Evolutionary conservation across 1,284 basidiomycete genomes (phyloP).

Genomic region (Mycena sp.): DNA sequence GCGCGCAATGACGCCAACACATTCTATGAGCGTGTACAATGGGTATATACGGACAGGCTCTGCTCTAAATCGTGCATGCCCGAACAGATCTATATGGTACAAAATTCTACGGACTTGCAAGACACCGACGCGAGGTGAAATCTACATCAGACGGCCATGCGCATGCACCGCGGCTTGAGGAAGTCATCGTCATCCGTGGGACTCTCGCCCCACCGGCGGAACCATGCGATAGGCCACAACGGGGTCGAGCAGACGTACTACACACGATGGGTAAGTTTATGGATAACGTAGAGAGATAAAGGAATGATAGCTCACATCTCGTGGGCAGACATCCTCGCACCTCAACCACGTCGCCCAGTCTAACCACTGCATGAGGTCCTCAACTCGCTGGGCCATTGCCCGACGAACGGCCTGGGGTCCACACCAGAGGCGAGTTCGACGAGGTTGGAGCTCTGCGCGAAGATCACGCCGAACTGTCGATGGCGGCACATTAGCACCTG

Average conservation of each 20-base stretch:
- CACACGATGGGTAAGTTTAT: background rate
- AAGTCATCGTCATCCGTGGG: background rate
- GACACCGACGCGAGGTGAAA: no score
- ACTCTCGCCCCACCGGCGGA: conserved; percentile 1
- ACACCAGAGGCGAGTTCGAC: background rate
- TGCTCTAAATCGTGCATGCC: no score
- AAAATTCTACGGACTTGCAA: no score
- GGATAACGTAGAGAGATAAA: background rate
- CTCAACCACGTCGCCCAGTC: conserved; percentile 34
- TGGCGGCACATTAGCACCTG: background rate
- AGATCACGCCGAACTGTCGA: conserved; percentile 31
- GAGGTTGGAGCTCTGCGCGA: conserved; percentile 30
- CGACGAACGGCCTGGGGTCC: background rate
- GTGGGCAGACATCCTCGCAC: conserved; percentile 32
- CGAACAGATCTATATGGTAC: no score
- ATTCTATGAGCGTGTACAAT: no score
- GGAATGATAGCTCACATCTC: conserved; percentile 26
- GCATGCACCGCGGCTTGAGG: conserved; percentile 27
- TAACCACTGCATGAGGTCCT: conserved; percentile 29
- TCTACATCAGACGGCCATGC: no score
- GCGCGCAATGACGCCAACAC: no score
- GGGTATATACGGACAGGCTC: no score
- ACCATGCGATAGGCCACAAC: conserved; percentile 36
- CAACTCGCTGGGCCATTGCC: conserved; percentile 21
- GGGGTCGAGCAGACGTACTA: conserved; percentile 34